Evolutionary conservation across 306 rosid species (phyloP).

Genomic region (Delonix regia): DNA sequence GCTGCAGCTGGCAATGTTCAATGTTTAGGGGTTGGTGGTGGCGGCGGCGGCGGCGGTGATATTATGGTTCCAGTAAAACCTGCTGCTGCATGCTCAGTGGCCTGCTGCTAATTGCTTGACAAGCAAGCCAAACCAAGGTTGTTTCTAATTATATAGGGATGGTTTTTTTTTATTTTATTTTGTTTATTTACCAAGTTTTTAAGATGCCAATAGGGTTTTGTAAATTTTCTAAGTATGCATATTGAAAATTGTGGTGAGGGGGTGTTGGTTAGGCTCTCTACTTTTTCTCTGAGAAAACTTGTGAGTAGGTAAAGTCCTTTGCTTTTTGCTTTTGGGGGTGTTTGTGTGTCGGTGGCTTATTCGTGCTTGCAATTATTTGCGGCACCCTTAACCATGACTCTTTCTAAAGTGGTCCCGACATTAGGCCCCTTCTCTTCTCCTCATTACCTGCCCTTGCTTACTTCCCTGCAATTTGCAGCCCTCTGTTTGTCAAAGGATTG

Average conservation of each 20-base stretch:
- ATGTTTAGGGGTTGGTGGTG: constrained; percentile 8
- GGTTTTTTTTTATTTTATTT: constrained; percentile 28
- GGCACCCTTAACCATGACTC: constrained; percentile 37
- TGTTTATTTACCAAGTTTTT: constrained; percentile 30
- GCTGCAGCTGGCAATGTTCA: constrained; percentile 48
- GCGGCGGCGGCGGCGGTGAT: constrained; percentile 24
- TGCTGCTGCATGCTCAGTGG: constrained; percentile 73
- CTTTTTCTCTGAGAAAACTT: neutral
- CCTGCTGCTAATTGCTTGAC: constrained; percentile 65
- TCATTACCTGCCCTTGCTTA: neutral
- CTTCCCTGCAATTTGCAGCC: neutral
- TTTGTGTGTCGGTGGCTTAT: constrained; percentile 50
- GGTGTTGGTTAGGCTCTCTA: constrained; percentile 31
- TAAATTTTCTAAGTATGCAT: constrained; percentile 45
- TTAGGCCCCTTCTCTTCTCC: neutral
- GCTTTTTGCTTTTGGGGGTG: neutral
- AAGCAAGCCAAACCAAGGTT: neutral
- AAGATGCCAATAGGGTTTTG: constrained; percentile 40
- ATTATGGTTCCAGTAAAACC: constrained; percentile 65
- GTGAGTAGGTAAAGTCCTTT: neutral
- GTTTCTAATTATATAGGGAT: constrained; percentile 39
- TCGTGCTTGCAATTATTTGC: constrained; percentile 51
- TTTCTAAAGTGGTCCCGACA: constrained; percentile 40
- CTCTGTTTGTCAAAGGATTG: constrained; percentile 13
- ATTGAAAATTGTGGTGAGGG: constrained; percentile 36